phyloP scores from a whole-genome alignment of 2,329 filamentous ascomycete species.

The Sporothrix mexicana region DNA sequence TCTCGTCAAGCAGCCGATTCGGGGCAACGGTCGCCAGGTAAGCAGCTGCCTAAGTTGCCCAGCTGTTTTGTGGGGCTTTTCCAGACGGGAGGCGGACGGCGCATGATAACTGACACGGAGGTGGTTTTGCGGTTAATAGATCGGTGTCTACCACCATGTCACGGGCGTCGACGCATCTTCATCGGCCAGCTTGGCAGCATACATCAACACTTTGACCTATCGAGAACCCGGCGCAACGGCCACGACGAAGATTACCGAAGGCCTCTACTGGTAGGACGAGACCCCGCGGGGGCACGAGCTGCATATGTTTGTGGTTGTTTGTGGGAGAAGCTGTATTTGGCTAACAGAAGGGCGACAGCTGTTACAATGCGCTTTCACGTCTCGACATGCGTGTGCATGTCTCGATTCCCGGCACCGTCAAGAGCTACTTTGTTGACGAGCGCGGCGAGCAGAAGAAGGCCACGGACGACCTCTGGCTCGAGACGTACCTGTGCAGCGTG shows the following conservation, averaged over 20 bases:
- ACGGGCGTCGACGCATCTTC: slow-evolving; percentile 97
- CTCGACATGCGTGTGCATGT: slow-evolving; percentile 99
- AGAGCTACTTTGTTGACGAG: slow-evolving; percentile 97
- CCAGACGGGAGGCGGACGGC: background rate
- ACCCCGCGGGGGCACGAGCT: background rate
- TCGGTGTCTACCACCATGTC: slow-evolving; percentile 96
- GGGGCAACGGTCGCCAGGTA: slow-evolving; percentile 64
- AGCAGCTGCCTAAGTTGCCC: background rate
- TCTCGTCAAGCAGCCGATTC: slow-evolving; percentile 75
- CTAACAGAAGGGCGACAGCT: slow-evolving; percentile 52
- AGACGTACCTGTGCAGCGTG: slow-evolving; percentile 96
- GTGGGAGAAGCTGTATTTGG: background rate
- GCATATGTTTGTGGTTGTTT: background rate
- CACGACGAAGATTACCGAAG: slow-evolving; percentile 85
- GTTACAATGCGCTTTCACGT: slow-evolving; percentile 98
- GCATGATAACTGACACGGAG: background rate
- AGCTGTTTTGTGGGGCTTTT: background rate
- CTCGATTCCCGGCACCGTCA: slow-evolving; percentile 92
- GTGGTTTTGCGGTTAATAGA: slow-evolving; percentile 55
- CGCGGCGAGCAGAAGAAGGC: slow-evolving; percentile 92
- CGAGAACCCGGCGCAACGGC: slow-evolving; percentile 78
- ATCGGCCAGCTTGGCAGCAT: slow-evolving; percentile 93
- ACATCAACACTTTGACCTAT: slow-evolving; percentile 97
- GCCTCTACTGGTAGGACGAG: slow-evolving; percentile 77
- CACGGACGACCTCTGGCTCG: slow-evolving; percentile 93